Conservation (phyloP, 2,329 filamentous ascomycete species). For the Xylariales sp. region DNA sequence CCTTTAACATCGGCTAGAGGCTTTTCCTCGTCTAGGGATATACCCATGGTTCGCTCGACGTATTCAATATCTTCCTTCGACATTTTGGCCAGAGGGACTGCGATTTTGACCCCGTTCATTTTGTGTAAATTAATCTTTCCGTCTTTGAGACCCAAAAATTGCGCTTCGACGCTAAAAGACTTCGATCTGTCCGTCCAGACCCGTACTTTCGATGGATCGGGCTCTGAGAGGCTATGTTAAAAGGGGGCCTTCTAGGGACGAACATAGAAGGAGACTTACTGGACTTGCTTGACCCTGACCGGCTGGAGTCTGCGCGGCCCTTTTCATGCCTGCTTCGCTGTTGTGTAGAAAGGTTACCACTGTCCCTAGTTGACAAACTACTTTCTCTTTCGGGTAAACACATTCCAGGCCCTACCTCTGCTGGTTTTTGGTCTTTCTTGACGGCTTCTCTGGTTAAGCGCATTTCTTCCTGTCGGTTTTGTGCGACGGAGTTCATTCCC, state of each 20-base stretch:
- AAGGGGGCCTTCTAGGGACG: background rate
- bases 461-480: constrained; percentile 83
- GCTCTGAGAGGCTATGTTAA: constrained; percentile 66
- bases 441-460: constrained; percentile 83
- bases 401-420: constrained; percentile 82
- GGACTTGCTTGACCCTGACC: constrained; percentile 70
- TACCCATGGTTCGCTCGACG: constrained; percentile 87
- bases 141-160: constrained; percentile 93
- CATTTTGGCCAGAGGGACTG: constrained; percentile 95
- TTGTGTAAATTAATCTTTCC: constrained; percentile 99
- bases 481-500: constrained; percentile 75
- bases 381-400: constrained; percentile 81
- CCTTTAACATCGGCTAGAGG: constrained; percentile 86
- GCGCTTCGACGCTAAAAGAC: constrained; percentile 96
- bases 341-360: constrained; percentile 74
- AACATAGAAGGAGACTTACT: constrained; percentile 67
- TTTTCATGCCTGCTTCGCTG: constrained; percentile 79
- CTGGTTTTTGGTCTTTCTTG: constrained; percentile 72
- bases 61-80: constrained; percentile 94
- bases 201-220: constrained; percentile 83
- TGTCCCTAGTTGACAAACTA: constrained; percentile 76
- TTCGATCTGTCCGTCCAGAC: constrained; percentile 96
- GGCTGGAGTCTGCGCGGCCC: constrained; percentile 66
- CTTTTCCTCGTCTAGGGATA: constrained; percentile 93
- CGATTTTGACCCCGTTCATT: constrained; percentile 97